Conservation (phyloP, 1,284 basidiomycete genomes). For the Fistulina hepatica region DNA sequence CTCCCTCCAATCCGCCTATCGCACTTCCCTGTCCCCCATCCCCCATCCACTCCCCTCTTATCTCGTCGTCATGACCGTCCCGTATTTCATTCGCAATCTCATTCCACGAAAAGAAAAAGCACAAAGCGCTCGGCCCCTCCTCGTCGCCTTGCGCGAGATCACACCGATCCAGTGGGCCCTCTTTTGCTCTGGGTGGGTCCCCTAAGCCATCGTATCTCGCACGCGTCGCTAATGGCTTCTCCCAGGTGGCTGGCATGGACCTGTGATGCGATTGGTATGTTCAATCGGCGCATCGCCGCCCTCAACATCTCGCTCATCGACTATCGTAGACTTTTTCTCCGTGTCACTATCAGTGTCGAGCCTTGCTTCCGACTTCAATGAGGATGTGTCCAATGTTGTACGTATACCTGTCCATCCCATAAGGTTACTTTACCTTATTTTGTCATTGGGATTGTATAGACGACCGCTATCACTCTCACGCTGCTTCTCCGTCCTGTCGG, state of each 20-base stretch:
- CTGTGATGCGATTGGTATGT: slow-evolving; percentile 48
- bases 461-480: slow-evolving; percentile 84
- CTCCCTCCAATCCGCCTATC: too few species aligned
- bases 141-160: slow-evolving; percentile 29
- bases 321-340: slow-evolving; percentile 59
- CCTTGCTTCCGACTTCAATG: slow-evolving; percentile 47
- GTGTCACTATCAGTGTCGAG: slow-evolving; percentile 62
- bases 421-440: slow-evolving; percentile 2
- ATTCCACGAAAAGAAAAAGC: slow-evolving; percentile 8
- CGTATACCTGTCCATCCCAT: slow-evolving; percentile 19
- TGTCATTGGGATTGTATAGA: slow-evolving; percentile 29
- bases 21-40: neutral
- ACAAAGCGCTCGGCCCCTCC: slow-evolving; percentile 19
- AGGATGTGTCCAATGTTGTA: slow-evolving; percentile 40
- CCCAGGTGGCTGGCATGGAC: slow-evolving; percentile 69
- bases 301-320: neutral
- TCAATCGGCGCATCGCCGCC: neutral
- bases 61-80: neutral
- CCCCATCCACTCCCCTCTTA: neutral
- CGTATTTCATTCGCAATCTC: slow-evolving; percentile 10
- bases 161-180: slow-evolving; percentile 42
- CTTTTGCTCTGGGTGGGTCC: slow-evolving; percentile 40
- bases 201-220: slow-evolving; percentile 4
- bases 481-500: slow-evolving; percentile 84
- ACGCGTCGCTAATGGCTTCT: slow-evolving; percentile 9